Conservation (phyloP, 163 green algal species). For the Picocystis sp. region DNA sequence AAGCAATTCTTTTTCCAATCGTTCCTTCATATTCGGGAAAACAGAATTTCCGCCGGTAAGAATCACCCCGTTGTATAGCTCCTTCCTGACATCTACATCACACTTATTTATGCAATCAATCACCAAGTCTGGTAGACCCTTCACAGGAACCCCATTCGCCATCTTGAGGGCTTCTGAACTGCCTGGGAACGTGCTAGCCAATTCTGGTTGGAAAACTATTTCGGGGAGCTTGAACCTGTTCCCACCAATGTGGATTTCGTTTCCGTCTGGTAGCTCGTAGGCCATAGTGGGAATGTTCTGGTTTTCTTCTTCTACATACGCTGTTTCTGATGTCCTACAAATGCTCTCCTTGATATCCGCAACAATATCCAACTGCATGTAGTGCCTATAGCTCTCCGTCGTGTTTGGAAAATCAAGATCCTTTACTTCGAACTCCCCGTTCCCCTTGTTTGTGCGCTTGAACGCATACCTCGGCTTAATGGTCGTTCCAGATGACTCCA, state of each 20-base stretch:
- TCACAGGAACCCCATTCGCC: background rate
- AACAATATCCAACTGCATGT: slow-evolving; percentile 38
- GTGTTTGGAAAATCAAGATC: slow-evolving; percentile 24
- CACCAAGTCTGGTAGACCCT: slow-evolving; percentile 15
- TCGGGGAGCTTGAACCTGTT: slow-evolving; percentile 75
- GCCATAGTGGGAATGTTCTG: slow-evolving; percentile 14
- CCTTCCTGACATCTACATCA: slow-evolving; percentile 76
- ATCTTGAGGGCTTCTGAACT: slow-evolving; percentile 1
- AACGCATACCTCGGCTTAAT: slow-evolving; percentile 66
- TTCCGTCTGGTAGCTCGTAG: slow-evolving; percentile 76
- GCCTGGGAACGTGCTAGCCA: slow-evolving; percentile 4
- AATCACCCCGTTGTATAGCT: slow-evolving; percentile 66
- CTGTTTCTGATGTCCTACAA: slow-evolving; percentile 50
- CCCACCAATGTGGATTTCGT: slow-evolving; percentile 65
- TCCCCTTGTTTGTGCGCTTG: slow-evolving; percentile 33
- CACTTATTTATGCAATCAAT: slow-evolving; percentile 55
- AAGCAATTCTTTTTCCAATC: slow-evolving; percentile 69
- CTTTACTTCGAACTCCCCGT: slow-evolving; percentile 38
- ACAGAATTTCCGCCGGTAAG: slow-evolving; percentile 50
- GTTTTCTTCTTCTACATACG: slow-evolving; percentile 39
- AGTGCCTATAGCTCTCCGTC: slow-evolving; percentile 30
- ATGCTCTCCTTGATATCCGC: slow-evolving; percentile 73
- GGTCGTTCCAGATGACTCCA: slow-evolving; percentile 24
- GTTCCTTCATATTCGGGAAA: slow-evolving; percentile 42
- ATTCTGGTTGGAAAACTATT: slow-evolving; percentile 46